Evolutionary conservation across 106 monocot species (phyloP), one percentile per base, ranked within the genome.

Genomic region (Cymbidium sinense): DNA sequence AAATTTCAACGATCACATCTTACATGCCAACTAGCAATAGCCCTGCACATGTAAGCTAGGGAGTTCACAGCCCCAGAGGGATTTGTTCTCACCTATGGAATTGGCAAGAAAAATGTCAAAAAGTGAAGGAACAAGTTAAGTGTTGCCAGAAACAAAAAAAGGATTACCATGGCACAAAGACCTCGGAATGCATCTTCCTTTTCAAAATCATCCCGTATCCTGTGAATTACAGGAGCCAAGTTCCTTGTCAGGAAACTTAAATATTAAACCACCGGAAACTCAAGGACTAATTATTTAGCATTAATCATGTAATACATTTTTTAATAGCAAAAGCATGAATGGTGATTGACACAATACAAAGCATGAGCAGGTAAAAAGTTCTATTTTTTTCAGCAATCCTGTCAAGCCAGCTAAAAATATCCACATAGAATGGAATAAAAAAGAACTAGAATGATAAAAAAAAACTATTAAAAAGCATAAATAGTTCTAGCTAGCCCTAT

Each of bases 181-280:
- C 99, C 99, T 30, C 87, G 85, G 70, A 99, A 99, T 74, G 99
- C 94, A 83, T 99, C 94, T 77, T 99, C 99, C 77, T 99, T 99
- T 75, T 99, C 99, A 79, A 86, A 84, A 83, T 99, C 99, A 86
- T 99, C 99, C 51, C 99, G 76, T 79, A 99, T 95, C 92, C 99
- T 99, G n/a, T n/a, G 90, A 17, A 36, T 27, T 10, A 15, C 37
- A 72, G 6, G 30, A 23, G n/a, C n/a, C 58, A 21, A 58, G 23
- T 23, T n/a, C 23, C 52, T 41, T 58, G 58, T n/a, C 58, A 47
- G 47, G 47, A 47, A 47, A 47, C 11, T 41, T 41, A 47, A 47
- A 73, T 21, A 73, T n/a, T n/a, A 34, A 77, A 54, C 78, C 52
- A 36, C 34, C 28, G 6, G 0, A 67, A 15, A 67, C 31, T 67